Base-by-base conservation (phyloP, 2,329 filamentous ascomycete genomes). In the Arthroderma sp. region DNA sequence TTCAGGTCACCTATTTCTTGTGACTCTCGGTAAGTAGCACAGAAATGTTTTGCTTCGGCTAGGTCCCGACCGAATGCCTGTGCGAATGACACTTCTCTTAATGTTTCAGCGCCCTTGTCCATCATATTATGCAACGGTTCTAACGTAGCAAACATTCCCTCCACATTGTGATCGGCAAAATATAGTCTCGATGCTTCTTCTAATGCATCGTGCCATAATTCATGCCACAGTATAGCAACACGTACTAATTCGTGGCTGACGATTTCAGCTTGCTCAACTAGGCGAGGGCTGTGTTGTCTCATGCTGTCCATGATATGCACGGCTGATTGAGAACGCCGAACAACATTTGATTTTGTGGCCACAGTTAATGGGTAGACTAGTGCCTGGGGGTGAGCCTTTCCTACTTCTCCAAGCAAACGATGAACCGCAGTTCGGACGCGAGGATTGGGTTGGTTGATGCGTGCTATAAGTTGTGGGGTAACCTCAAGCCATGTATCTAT, bases 401-500 rank as follows among this genome's bases (percentile, higher is more conserved):
- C 93, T 36, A 99, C 85, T 61, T 98, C 89, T 1, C 84, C 82
- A 32, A 99, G 74, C 3, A 99, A 71, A 47, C 91, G 86, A 61
- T 98, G 91, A 42, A 98, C 89, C 0, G 89, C 85, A 52, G 84
- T 80, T 52, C 94, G 81, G 6, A 98, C 88, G 27, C 85, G 77
- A 52, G 78, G 75, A 62, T 95, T 95, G 10, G 88, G 86, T 61
- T 96, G 91, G 58, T 94, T 98, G 68, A 99, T 96, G 48, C 91
- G 80, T 30, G 91, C 91, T 62, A 99, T 94, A 40, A 99, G 73
- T 59, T 99, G 91, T 31, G 91, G 91, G 51, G 96, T 95, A 42
- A 98, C 93, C 58, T 96, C 88, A 11, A 99, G 77, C 93, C 91
- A 99, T 1, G 89, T 96, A 63, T 99, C 91, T 45, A 98, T 85